Evolutionary conservation across 2,329 filamentous ascomycete genomes (phyloP), one percentile per base, ranked within the genome.

Genomic region (Exserohilum rostratum): DNA sequence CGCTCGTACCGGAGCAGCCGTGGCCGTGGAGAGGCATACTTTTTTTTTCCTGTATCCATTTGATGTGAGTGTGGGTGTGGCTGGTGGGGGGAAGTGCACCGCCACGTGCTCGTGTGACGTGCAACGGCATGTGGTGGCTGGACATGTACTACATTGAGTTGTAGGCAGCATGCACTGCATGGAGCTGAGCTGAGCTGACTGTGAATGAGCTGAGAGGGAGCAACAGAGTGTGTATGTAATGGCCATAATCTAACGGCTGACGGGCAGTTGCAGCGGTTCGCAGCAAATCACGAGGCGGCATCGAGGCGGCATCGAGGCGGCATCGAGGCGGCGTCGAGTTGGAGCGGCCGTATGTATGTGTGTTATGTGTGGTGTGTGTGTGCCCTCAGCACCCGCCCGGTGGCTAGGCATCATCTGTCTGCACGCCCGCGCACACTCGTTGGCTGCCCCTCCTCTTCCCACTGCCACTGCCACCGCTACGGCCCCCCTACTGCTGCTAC

Each of bases 171-270:
- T 31, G 31, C n/a, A 33, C 18, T 33, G 31, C 5, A 17, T 34
- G 22, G n/a, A 27, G 6, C 10, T 40, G 35, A 18, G 43, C 42
- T 17, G 9, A n/a, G 34, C n/a, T 10, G 11, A n/a, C n/a, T n/a
- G n/a, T n/a, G 10, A 45, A 18, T 33, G 33, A 33, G 51, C 51
- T 42, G 46, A 29, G 37, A 20, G 35, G 38, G 20, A 15, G 39
- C 22, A n/a, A n/a, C n/a, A n/a, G n/a, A n/a, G n/a, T n/a, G n/a
- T n/a, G n/a, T n/a, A n/a, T n/a, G n/a, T n/a, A n/a, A n/a, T n/a
- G n/a, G n/a, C n/a, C n/a, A n/a, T n/a, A n/a, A n/a, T n/a, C n/a
- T 46, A 33, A 54, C 46, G 52, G 46, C 40, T 55, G 52, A 46
- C 46, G 39, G 46, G 25, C 45, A 30, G 18, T 15, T 31, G 29